Conservation (phyloP, 768 basidiomycete genomes). For the Royoungia palumana region DNA sequence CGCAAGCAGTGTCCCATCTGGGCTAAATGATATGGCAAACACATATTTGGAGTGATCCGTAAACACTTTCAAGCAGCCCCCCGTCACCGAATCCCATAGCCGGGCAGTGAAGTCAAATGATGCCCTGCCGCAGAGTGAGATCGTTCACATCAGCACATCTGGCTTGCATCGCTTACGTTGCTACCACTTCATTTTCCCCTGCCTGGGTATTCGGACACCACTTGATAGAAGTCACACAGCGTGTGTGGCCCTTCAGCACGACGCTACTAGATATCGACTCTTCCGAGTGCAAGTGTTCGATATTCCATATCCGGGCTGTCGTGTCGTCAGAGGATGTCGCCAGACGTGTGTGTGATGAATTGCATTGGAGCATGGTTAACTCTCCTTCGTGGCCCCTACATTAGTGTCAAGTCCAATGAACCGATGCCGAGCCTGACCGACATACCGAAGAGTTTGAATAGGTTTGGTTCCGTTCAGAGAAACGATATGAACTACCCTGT, state of each 20-base stretch:
- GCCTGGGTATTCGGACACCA: conserved; percentile 62
- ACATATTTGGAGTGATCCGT: conserved; percentile 68
- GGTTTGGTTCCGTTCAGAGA: conserved; percentile 51
- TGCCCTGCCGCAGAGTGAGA: conserved; percentile 41
- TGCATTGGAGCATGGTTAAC: conserved; percentile 75
- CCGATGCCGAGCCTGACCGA: conserved; percentile 5
- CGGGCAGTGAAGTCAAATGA: conserved; percentile 81
- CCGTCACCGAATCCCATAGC: conserved; percentile 79
- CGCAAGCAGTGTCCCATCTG: conserved; percentile 65
- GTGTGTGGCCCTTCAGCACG: conserved; percentile 60
- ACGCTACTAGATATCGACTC: conserved; percentile 21
- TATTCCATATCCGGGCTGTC: conserved; percentile 74
- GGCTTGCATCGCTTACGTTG: conserved; percentile 52
- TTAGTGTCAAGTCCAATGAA: conserved; percentile 5
- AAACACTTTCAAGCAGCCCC: conserved; percentile 70
- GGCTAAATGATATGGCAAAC: conserved; percentile 74
- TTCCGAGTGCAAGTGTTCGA: conserved; percentile 43
- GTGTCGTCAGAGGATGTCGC: conserved; percentile 82
- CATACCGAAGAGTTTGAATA: conserved; percentile 61
- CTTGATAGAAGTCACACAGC: conserved; percentile 59
- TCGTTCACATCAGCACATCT: neutral
- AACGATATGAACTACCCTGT: conserved; percentile 60
- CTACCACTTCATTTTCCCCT: conserved; percentile 58
- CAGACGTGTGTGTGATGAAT: conserved; percentile 58
- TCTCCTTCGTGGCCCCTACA: conserved; percentile 70